Evolutionary conservation across 2,329 filamentous ascomycete species (phyloP).

Genomic region (Penicillium occitanis): DNA sequence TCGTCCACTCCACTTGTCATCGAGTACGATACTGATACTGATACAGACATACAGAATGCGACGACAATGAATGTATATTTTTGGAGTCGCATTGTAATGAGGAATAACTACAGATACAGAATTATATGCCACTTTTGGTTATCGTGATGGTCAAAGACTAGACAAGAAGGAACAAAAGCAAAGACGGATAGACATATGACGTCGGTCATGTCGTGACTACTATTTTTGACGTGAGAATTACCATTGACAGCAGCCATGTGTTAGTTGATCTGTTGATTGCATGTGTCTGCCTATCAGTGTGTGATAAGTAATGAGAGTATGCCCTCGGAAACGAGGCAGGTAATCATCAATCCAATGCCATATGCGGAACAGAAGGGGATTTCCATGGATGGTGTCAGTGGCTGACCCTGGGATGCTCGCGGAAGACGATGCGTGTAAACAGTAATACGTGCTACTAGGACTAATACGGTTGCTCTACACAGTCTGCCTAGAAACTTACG

Average conservation of each 20-base stretch:
- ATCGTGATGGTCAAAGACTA: not conserved
- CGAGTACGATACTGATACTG: slow-evolving; percentile 6
- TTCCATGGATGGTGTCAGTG: slow-evolving; percentile 18
- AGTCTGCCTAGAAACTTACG: not conserved
- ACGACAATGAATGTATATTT: not conserved
- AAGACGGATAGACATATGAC: not conserved
- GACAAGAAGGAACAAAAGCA: not conserved
- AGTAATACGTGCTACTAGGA: not conserved
- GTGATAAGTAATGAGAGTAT: not conserved
- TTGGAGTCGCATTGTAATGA: not conserved
- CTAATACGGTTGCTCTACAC: not conserved
- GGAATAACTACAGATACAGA: too few relatives aligned
- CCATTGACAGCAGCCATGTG: not conserved
- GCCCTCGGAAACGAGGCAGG: not conserved
- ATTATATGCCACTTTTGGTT: not conserved
- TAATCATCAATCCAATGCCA: not conserved
- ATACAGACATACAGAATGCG: not conserved
- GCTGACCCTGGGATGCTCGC: slow-evolving; percentile 13
- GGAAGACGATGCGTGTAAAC: not conserved
- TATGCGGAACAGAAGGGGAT: not conserved
- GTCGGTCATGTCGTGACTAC: not conserved
- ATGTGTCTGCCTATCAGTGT: not conserved
- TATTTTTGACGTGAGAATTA: not conserved
- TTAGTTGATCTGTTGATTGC: not conserved
- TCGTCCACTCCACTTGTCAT: slow-evolving; percentile 9